phyloP scores from a whole-genome alignment of 257 asterid genomes.

The Striga asiatica region DNA sequence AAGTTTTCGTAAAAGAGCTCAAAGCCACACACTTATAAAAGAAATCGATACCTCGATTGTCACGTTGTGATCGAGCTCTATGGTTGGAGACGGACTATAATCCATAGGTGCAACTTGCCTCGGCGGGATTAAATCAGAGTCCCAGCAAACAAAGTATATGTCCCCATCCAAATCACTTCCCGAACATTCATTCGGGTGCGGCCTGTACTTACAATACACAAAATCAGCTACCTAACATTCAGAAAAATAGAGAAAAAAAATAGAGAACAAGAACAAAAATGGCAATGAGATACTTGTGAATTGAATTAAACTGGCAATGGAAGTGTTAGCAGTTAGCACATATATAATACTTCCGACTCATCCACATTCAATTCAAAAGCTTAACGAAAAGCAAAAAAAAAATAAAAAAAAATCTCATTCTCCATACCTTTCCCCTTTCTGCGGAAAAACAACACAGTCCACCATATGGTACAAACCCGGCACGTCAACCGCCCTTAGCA shows the following conservation, averaged over 20 bases:
- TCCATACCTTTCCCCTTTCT: constrained; percentile 65
- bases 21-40: neutral
- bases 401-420: neutral
- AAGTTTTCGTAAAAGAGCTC: neutral
- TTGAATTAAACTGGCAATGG: no score
- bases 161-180: constrained; percentile 98
- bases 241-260: no score
- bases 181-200: constrained; percentile 97
- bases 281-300: no score
- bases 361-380: neutral
- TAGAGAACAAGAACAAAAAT: no score
- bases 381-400: no score
- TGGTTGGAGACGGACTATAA: constrained; percentile 56
- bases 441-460: constrained; percentile 86
- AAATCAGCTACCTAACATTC: no score
- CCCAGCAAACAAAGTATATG: constrained; percentile 91
- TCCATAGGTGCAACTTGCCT: constrained; percentile 44
- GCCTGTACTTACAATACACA: constrained; percentile 50
- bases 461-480: constrained; percentile 68
- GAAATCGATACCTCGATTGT: constrained; percentile 18
- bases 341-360: neutral
- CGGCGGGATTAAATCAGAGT: constrained; percentile 57
- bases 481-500: constrained; percentile 50
- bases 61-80: constrained; percentile 50
- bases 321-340: no score